Base-by-base conservation (phyloP, 345 rosid species). In the Gossypium sturtianum region DNA sequence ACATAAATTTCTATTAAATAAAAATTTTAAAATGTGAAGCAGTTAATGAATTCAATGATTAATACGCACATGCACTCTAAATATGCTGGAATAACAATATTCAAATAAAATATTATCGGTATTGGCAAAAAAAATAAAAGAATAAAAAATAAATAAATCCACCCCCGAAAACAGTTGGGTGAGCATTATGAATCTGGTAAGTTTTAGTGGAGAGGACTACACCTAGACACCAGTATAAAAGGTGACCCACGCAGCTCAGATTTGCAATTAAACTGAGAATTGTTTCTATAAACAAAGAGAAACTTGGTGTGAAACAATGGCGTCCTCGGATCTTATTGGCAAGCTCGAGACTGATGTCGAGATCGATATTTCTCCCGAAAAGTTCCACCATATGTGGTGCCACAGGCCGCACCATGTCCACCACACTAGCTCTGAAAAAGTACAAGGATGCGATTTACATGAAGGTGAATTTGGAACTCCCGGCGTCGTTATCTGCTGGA, bases 361-460 rank as follows among this genome's bases (percentile, higher is more conserved):
- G 49, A 54, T 79, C 17, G 74, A 53, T 6, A 68, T 72, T 27
- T 22, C 76, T 15, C 74, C 85, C 1, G 66, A 76, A 0, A 29
- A 67, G 73, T 85, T 77, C 48, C 73, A 79, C 53, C 76, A 85
- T 0, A 16, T 85, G 61, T 53, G 78, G 52, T n/a, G 62, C 2
- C 54, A 77, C 74, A 79, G 75, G 64, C 88, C 90, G 27, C 86
- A 87, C 72, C 84, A 86, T 45, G 66, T 83, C 2, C 66, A 80
- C 48, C 79, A 65, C 25, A 79, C 77, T 75, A 65, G 63, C 64
- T 78, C 86, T 10, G 73, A 61, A 5, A 64, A 64, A n/a, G 13
- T 64, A 9, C 69, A 64, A 64, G 49, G 51, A 17, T 64, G 69
- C 16, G 69, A 64, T 41, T 44, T 64, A 19, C 69, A 64, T 19